These are phyloP conservation scores for Cercis canadensis DNA, from an alignment of 306 rosid species.

Conservation along the genomic window DNA sequence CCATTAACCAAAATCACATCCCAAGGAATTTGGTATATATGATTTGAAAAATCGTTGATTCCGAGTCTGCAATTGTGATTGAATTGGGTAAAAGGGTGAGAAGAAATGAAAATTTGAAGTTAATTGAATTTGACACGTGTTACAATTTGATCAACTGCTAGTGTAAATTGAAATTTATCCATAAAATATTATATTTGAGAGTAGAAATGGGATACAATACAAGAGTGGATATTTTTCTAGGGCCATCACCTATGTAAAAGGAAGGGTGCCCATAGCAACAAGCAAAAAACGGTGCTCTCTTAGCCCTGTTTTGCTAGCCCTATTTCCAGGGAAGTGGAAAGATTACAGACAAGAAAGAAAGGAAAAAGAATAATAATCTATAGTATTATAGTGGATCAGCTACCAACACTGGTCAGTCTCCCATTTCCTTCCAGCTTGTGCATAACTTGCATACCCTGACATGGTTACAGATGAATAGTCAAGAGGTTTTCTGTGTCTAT, in stretches of 20 bases:
- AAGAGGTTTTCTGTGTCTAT: conserved; percentile 2
- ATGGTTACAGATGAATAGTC: conserved; percentile 24
- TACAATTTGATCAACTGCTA: no score
- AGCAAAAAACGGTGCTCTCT: neutral
- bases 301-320: no score
- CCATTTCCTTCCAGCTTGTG: conserved; percentile 55
- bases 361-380: neutral
- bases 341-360: neutral
- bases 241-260: neutral
- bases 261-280: neutral
- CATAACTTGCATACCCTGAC: conserved; percentile 36
- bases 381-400: conserved; percentile 3
- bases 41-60: conserved; percentile 88
- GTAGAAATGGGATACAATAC: no score
- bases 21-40: conserved; percentile 79
- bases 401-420: conserved; percentile 91
- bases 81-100: no score
- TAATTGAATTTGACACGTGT: no score
- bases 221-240: neutral
- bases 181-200: no score
- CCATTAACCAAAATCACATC: conserved; percentile 86
- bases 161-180: no score
- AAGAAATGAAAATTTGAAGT: no score
- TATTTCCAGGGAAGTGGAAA: neutral
- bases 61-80: conserved; percentile 84